A percentile compares a stretch with the other conserved stretches of the same genome.
These are phyloP conservation scores for Rhexocercosporidium sp. DNA, from an alignment of 2,329 filamentous ascomycete genomes.

Conservation along the genomic window DNA sequence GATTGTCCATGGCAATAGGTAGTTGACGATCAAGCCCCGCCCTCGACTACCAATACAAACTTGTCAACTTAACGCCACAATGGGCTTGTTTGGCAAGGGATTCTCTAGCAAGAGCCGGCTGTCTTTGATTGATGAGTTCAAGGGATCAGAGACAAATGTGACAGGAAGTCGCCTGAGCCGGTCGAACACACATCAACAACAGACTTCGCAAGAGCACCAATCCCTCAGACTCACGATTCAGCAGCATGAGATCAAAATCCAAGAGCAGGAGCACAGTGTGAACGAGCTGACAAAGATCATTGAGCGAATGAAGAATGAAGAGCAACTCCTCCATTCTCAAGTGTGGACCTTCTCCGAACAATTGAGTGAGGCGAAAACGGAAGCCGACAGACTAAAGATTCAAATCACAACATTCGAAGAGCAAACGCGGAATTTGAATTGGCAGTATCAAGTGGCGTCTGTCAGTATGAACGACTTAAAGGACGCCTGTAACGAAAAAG, in stretches of 20 bases:
- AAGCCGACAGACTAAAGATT: background rate
- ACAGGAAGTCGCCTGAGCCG: background rate
- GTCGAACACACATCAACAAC: background rate
- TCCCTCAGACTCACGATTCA: background rate
- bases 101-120: background rate
- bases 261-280: background rate
- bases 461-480: background rate
- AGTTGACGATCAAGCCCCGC: background rate
- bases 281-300: background rate
- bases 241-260: background rate
- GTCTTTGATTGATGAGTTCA: background rate
- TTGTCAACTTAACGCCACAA: too few relatives aligned
- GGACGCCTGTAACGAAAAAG: slow-evolving; percentile 1
- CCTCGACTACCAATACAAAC: background rate
- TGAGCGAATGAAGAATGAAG: background rate
- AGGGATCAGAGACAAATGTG: background rate
- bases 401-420: background rate
- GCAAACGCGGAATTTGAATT: background rate
- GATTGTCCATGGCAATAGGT: too few relatives aligned
- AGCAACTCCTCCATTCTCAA: background rate
- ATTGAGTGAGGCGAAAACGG: background rate
- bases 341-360: background rate
- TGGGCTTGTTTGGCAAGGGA: background rate
- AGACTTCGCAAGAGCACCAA: background rate
- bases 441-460: background rate